These are phyloP conservation scores for Arthroderma sp. DNA, from an alignment of 2,329 filamentous ascomycete species.

Conservation along the genomic window DNA sequence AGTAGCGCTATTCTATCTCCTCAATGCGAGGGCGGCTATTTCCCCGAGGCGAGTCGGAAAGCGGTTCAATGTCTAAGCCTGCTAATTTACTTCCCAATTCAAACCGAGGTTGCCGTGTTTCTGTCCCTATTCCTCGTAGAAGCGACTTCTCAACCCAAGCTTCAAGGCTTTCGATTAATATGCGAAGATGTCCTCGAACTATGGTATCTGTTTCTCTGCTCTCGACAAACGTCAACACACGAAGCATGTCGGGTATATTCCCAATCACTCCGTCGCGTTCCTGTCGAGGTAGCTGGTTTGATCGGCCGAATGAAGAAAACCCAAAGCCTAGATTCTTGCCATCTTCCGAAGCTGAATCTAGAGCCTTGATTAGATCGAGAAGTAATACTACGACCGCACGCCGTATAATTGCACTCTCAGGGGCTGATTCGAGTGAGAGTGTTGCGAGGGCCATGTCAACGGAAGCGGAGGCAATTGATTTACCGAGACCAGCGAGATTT, in stretches of 20 bases:
- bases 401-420: conserved; percentile 29
- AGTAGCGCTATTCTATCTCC: conserved; percentile 27
- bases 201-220: conserved; percentile 25
- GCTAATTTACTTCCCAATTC: conserved; percentile 27
- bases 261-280: conserved; percentile 18
- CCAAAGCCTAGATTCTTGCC: conserved; percentile 25
- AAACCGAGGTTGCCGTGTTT: conserved; percentile 14
- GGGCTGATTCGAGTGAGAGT: conserved; percentile 23
- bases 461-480: conserved; percentile 21
- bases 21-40: conserved; percentile 25
- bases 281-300: conserved; percentile 6
- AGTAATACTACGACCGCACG: conserved; percentile 29
- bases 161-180: conserved; percentile 29
- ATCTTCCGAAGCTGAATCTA: conserved; percentile 24
- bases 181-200: conserved; percentile 28
- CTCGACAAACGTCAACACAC: conserved; percentile 25
- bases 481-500: conserved; percentile 27
- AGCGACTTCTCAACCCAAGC: conserved; percentile 31
- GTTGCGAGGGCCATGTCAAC: conserved; percentile 29
- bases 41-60: conserved; percentile 11
- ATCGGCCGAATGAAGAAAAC: conserved; percentile 17
- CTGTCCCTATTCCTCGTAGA: conserved; percentile 20
- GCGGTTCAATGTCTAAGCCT: conserved; percentile 25
- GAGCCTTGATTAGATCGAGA: conserved; percentile 28
- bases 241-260: conserved; percentile 27